Conservation (phyloP, 2,329 filamentous ascomycete genomes). For the Beauveria asiatica region DNA sequence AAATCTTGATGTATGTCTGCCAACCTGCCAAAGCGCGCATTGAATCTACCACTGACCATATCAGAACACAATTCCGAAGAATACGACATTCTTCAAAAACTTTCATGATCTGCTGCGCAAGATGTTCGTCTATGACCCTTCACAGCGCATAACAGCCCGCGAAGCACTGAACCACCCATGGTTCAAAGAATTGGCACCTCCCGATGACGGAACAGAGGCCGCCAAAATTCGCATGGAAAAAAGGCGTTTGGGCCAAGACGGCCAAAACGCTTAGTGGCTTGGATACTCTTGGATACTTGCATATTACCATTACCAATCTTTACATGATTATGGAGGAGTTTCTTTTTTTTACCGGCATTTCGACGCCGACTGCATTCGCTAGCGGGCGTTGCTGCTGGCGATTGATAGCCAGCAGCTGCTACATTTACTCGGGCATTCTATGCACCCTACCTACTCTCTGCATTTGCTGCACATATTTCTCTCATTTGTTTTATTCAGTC, state of each 20-base stretch:
- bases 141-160: constrained; percentile 57
- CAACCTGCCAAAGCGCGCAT: neutral
- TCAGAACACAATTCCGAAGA: constrained; percentile 57
- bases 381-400: neutral
- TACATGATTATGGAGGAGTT: neutral
- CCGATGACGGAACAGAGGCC: constrained; percentile 61
- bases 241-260: constrained; percentile 23
- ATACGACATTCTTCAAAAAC: constrained; percentile 49
- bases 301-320: neutral
- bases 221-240: constrained; percentile 52
- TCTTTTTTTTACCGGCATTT: neutral
- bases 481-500: neutral
- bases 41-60: neutral
- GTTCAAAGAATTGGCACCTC: constrained; percentile 55
- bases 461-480: neutral
- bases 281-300: constrained; percentile 14
- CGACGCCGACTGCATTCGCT: neutral
- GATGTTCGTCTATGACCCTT: constrained; percentile 61
- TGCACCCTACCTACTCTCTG: neutral
- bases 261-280: constrained; percentile 15
- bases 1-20: constrained; percentile 44
- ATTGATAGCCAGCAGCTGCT: neutral
- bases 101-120: constrained; percentile 57
- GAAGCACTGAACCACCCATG: constrained; percentile 58
- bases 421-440: neutral